Conservation (phyloP, 306 rosid species). For the cucumber (Cucumis sativus) region Cucumber_9930_V3 NC_026655.2:13026001-13026500, state of each 20-base stretch:
- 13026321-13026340: not conserved
- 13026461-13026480: not conserved
- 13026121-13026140: not conserved
- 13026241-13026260: not conserved
- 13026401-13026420: not conserved
- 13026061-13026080: not conserved
- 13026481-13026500: not conserved
- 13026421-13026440: not conserved
- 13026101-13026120: not conserved
- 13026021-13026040: not conserved
- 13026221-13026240: not conserved
- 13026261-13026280: not conserved
- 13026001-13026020: not conserved
- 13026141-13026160: not conserved
- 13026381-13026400: not conserved
- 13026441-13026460: not conserved
- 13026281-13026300: not conserved
- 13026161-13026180: not conserved
- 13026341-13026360: not conserved
- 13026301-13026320: not conserved
- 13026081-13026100: not conserved
- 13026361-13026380: not conserved
- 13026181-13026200: not conserved
- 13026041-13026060: not conserved
- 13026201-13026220: not conserved